Conservation (phyloP, 2,329 filamentous ascomycete species). For the Alternaria consortialis region DNA sequence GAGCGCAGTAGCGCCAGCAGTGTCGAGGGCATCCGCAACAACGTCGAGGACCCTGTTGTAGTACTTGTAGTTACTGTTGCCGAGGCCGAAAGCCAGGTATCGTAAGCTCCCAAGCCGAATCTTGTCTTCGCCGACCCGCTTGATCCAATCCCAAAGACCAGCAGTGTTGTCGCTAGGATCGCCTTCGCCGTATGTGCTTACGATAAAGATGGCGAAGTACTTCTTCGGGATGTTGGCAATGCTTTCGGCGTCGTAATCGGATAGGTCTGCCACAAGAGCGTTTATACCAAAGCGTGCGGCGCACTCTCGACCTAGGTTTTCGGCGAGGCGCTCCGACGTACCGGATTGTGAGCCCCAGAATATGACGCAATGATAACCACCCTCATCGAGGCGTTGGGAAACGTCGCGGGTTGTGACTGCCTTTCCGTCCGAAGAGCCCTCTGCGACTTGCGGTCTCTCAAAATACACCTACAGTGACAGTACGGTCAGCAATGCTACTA, state of each 20-base stretch:
- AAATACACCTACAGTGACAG: constrained; percentile 50
- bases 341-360: constrained; percentile 62
- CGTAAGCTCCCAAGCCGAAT: constrained; percentile 39
- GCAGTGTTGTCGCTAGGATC: constrained; percentile 52
- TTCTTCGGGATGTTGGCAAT: constrained; percentile 42
- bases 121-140: constrained; percentile 32
- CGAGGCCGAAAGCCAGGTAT: constrained; percentile 57
- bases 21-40: constrained; percentile 43
- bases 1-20: constrained; percentile 45
- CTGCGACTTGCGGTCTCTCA: constrained; percentile 58
- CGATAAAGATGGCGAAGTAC: constrained; percentile 48
- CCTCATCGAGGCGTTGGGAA: constrained; percentile 54
- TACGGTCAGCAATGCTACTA: neutral
- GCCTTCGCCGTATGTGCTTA: constrained; percentile 53
- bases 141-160: constrained; percentile 48
- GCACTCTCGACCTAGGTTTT: constrained; percentile 53
- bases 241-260: constrained; percentile 58
- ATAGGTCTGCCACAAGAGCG: constrained; percentile 55
- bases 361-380: constrained; percentile 48
- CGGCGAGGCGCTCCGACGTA: constrained; percentile 57
- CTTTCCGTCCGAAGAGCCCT: constrained; percentile 34
- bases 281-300: constrained; percentile 53
- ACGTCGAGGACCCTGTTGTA: constrained; percentile 56
- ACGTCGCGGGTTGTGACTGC: constrained; percentile 56
- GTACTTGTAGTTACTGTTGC: constrained; percentile 60